phyloP scores from a whole-genome alignment of 257 asterid species.

The Penstemon davidsonii region DNA sequence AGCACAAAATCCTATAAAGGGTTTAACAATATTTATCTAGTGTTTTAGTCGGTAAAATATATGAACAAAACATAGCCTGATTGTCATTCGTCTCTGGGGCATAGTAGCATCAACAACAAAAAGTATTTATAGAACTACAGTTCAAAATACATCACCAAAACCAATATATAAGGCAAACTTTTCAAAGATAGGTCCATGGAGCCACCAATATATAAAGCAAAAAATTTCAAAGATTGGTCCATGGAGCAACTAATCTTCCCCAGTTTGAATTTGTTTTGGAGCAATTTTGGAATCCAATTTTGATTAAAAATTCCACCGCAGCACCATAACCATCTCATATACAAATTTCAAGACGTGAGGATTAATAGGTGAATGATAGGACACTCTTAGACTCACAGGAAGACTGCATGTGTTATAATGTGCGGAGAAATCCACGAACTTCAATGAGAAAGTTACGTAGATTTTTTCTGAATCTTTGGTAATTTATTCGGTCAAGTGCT shows the following conservation, averaged over 20 bases:
- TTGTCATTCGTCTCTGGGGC: no score
- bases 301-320: conserved; percentile 5
- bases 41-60: no score
- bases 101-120: no score
- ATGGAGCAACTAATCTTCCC: conserved; percentile 26
- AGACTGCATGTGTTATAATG: conserved; percentile 43
- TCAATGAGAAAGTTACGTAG: conserved; percentile 67
- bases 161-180: no score
- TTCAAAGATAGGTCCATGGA: neutral
- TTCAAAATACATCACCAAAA: no score
- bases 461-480: conserved; percentile 87
- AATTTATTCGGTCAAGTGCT: conserved; percentile 72
- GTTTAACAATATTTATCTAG: no score
- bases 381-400: conserved; percentile 9
- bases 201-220: conserved; percentile 10
- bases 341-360: conserved; percentile 8
- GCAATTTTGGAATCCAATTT: neutral
- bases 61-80: no score
- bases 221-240: no score
- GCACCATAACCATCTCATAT: neutral
- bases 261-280: neutral
- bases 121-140: no score
- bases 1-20: no score
- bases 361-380: neutral
- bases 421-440: conserved; percentile 93